phyloP scores from a whole-genome alignment of 208 protist genomes.

The Trypanosoma congolense region DNA sequence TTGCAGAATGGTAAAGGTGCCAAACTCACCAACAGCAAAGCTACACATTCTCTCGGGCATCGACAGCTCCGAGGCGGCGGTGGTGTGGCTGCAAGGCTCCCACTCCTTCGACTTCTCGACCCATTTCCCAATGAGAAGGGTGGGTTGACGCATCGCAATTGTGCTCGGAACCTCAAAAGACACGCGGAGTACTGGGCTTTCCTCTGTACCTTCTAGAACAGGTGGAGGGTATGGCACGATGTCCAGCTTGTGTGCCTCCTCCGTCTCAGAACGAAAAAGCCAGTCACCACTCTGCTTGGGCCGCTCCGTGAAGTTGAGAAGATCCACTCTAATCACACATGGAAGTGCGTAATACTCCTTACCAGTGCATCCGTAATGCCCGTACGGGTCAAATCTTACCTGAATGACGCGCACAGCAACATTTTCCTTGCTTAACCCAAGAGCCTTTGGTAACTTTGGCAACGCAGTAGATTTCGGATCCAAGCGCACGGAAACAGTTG shows the following conservation, averaged over 20 bases:
- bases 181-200: conserved; percentile 73
- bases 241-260: conserved; percentile 58
- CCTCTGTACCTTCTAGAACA: conserved; percentile 37
- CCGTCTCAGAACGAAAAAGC: conserved; percentile 69
- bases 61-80: conserved; percentile 28
- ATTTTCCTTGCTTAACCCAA: conserved; percentile 88
- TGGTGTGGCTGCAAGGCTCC: conserved; percentile 81
- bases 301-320: conserved; percentile 75
- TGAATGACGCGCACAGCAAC: conserved; percentile 85
- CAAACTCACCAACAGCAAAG: conserved; percentile 73
- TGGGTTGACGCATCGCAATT: conserved; percentile 76
- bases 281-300: conserved; percentile 70
- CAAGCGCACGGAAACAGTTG: conserved; percentile 72
- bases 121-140: conserved; percentile 87
- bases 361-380: conserved; percentile 27
- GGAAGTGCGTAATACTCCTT: conserved; percentile 82
- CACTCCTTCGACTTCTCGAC: conserved; percentile 50
- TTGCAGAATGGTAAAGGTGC: conserved; percentile 84
- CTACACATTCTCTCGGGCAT: conserved; percentile 35
- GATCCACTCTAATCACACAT: conserved; percentile 84
- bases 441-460: conserved; percentile 77
- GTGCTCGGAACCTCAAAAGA: conserved; percentile 80
- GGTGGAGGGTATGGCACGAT: conserved; percentile 75
- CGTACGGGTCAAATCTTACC: conserved; percentile 79
- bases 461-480: conserved; percentile 70